Percentiles rank a stretch among this genome's conserved stretches.
Conservation (phyloP, 1,139 yeast species). For the Candida tropicalis region DNA sequence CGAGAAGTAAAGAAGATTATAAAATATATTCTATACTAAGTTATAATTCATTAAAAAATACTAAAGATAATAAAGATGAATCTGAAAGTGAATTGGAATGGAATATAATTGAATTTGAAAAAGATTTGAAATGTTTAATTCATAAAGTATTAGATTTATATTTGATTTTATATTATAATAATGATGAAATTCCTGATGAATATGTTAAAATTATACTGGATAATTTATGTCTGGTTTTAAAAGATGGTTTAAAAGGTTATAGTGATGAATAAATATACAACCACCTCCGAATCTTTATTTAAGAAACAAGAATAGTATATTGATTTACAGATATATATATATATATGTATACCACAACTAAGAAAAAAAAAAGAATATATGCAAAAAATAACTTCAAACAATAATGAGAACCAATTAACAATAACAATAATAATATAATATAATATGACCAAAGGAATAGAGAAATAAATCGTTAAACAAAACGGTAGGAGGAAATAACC, state of each 20-base stretch:
- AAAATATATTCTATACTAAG: constrained; percentile 51
- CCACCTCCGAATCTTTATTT: too few species aligned
- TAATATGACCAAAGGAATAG: neutral
- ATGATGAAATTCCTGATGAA: constrained; percentile 34
- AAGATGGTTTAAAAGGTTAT: constrained; percentile 38
- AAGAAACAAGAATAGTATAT: too few species aligned
- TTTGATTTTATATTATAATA: constrained; percentile 5
- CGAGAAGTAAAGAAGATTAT: constrained; percentile 26
- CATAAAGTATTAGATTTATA: constrained; percentile 5
- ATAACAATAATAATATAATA: neutral
- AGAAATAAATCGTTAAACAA: neutral
- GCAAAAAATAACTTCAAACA: neutral
- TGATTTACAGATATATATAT: neutral
- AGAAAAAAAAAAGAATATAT: neutral
- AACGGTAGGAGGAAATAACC: neutral
- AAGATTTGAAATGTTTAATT: constrained; percentile 32
- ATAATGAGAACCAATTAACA: constrained; percentile 1
- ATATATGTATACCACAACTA: neutral
- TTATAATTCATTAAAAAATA: constrained; percentile 21
- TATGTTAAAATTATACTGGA: constrained; percentile 49
- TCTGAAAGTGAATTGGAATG: too few species aligned
- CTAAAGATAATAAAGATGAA: constrained; percentile 12
- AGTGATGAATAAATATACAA: constrained; percentile 4
- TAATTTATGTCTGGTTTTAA: constrained; percentile 32
- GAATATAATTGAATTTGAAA: constrained; percentile 38